phyloP scores from a whole-genome alignment of 495 filamentous ascomycete genomes.

The Geopyxis carbonaria region DNA sequence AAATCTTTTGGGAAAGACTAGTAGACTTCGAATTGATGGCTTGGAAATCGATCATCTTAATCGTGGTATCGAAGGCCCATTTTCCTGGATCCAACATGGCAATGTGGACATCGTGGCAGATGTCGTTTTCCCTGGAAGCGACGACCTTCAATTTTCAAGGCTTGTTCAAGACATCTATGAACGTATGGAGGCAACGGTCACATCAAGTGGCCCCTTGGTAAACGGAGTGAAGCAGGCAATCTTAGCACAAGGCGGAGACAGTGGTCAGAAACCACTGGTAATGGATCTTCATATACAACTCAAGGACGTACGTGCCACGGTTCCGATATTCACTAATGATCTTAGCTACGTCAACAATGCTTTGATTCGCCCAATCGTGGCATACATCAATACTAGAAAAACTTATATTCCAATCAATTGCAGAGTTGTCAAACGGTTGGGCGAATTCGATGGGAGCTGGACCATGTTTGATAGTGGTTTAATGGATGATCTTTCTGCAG shows the following conservation, averaged over 20 bases:
- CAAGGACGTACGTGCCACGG: conserved; percentile 77
- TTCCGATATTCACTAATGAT: conserved; percentile 76
- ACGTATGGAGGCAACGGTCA: conserved; percentile 78
- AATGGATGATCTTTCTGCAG: conserved; percentile 87
- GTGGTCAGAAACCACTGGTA: conserved; percentile 5
- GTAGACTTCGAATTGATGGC: conserved; percentile 73
- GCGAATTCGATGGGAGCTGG: conserved; percentile 92
- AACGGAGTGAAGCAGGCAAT: conserved; percentile 4
- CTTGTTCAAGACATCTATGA: conserved; percentile 91
- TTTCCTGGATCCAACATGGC: conserved; percentile 93
- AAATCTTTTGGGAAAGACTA: conserved; percentile 78
- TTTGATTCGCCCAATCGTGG: conserved; percentile 89
- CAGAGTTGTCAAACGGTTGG: conserved; percentile 69
- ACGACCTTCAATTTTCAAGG: conserved; percentile 71
- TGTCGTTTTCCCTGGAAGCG: conserved; percentile 75
- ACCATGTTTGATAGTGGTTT: conserved; percentile 84
- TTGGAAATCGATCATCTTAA: conserved; percentile 93
- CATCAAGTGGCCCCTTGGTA: conserved; percentile 34
- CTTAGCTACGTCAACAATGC: conserved; percentile 93
- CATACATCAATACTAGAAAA: conserved; percentile 85
- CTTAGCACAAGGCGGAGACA: conserved; percentile 6
- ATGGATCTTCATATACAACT: conserved; percentile 83
- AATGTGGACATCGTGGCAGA: conserved; percentile 94
- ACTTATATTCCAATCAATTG: conserved; percentile 92
- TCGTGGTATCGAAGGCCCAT: conserved; percentile 79